Evolutionary conservation across 805 yeast genomes (phyloP), one percentile per base, ranked within the genome.

Genomic region (Metschnikowia continentalis): DNA sequence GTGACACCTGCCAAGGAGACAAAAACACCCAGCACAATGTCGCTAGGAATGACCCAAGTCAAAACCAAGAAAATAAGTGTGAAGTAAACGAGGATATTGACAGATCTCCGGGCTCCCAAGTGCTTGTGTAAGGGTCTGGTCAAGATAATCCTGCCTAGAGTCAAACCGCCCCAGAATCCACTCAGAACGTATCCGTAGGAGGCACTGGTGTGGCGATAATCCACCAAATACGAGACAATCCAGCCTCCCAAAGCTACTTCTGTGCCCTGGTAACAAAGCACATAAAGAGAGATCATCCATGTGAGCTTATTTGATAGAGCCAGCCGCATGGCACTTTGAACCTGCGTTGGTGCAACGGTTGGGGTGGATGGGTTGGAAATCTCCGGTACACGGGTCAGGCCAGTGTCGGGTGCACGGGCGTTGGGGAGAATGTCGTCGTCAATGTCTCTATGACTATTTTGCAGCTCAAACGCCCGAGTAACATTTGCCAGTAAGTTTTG

Each of bases 151-250:
- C 65, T 42, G 3, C 65, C 65, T 5, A 62, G 30, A 2, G 64
- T 62, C n/a, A 62, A 52, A n/a, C 65, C 64, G 1, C 60, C 61
- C 62, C 63, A 62, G 50, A 60, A 61, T 0, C 64, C 65, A 37
- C 61, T 57, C 55, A 59, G 60, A 15, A 60, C 64, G 40, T 62
- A 61, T 1, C 65, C 65, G 26, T 53, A 55, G 1, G 58, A 52
- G n/a, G 49, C 53, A 15, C 33, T 49, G 10, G 60, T 57, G 40
- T 55, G 53, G 10, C 64, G 54, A 44, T 58, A 62, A 36, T 58
- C 65, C 22, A 61, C 52, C 42, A 62, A 54, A 39, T 58, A 62
- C 19, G 65, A 55, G 15, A 61, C 62, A n/a, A 59, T 57, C 64
- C 65, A 62, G 20, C 65, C 65, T 19, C 63, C 65, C 40, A 62